Base-by-base conservation (phyloP, 352 stramenopile genomes). In the Globisporangium echinulatum region DNA sequence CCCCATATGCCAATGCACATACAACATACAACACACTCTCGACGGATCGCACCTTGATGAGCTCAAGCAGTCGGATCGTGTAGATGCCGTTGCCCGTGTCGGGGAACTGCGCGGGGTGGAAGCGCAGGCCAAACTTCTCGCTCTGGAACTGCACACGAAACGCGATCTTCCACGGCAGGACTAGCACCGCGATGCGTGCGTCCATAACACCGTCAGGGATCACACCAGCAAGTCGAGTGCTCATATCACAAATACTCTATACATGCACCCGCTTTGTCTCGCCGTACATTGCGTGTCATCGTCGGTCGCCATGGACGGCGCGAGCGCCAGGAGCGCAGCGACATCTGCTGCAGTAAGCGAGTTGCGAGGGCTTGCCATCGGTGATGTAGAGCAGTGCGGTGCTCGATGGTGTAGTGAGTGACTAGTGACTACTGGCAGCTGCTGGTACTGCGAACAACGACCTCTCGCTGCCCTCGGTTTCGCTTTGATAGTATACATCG, bases 1-100 rank as follows among this genome's bases (percentile, higher is more conserved):
- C 17, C 17, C 17, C 17, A 19, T 19, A 19, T 19, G 17, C 17
- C 17, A 19, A 19, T 19, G 17, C 17, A 19, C 17, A 19, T 19
- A 19, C 17, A 19, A 0, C 17, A 19, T 19, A 19, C 17, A 19
- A 19, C 17, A 19, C 17, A 19, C 17, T 19, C 17, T 19, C 17
- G 17, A 19, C 17, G 17, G 17, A 19, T 19, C 17, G 17, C 49
- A 74, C 79, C 68, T 85, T 85, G 53, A 68, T 90, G 57, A 94
- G 71, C 52, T 94, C 82, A 7, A 90, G 69, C 8, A 94, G 56
- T 19, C 83, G 80, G 46, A 94, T 88, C 17, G 68, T 90, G 63
- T 94, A 94, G 17, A 92, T 61, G n/a, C 84, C 84, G 54, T 94
- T 94, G 40, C 84, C 84, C 14, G 82, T 94, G 70, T 92, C 82